Percentiles rank a stretch among this genome's conserved stretches.
phyloP scores from a whole-genome alignment of 148 eudicot genomes.

The Amaranthus palmeri region DNA sequence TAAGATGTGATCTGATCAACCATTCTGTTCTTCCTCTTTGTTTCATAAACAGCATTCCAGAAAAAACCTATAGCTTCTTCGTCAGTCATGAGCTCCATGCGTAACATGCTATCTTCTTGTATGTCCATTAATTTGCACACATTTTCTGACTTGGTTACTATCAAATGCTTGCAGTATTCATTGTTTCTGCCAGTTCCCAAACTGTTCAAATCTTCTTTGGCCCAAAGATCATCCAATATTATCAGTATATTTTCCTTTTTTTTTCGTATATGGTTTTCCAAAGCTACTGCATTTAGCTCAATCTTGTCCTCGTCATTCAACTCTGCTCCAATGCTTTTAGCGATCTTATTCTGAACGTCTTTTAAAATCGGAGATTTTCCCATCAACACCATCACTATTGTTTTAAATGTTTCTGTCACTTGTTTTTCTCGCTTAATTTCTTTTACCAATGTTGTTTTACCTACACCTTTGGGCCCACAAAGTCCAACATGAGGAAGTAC shows the following conservation, averaged over 20 bases:
- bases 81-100: neutral
- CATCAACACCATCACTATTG: neutral
- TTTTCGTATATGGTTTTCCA: neutral
- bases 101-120: neutral
- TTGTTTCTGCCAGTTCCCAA: slow-evolving; percentile 5
- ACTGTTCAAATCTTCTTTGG: slow-evolving; percentile 1
- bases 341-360: slow-evolving; percentile 19
- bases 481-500: neutral
- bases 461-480: neutral
- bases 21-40: neutral
- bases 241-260: slow-evolving; percentile 2
- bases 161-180: slow-evolving; percentile 3
- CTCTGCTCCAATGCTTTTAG: neutral
- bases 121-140: slow-evolving; percentile 11
- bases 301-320: neutral
- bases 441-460: neutral
- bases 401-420: neutral
- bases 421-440: neutral
- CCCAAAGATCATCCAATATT: slow-evolving; percentile 16
- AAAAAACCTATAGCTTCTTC: slow-evolving; percentile 8
- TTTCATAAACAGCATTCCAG: neutral
- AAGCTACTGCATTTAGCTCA: neutral
- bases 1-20: neutral
- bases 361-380: slow-evolving; percentile 11
- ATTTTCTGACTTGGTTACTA: slow-evolving; percentile 4